phyloP scores from a whole-genome alignment of 2,329 filamentous ascomycete genomes.

The Trichoderma endophyticum region DNA sequence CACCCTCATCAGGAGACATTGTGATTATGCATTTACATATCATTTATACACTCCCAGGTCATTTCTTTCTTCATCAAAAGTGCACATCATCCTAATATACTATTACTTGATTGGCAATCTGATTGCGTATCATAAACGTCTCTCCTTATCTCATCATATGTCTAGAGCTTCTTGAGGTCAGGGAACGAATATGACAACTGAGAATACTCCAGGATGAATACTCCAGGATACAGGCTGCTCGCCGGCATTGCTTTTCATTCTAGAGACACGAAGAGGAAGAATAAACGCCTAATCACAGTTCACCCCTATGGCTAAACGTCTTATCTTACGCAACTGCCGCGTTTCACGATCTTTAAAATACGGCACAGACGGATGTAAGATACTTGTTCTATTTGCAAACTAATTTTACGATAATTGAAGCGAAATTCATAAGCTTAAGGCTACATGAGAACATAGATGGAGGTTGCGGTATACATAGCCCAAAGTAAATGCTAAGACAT shows the following conservation, averaged over 20 bases:
- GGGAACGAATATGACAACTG: background rate
- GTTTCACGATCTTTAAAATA: background rate
- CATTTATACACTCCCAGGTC: too few relatives aligned
- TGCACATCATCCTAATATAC: too few relatives aligned
- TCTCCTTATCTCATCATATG: background rate
- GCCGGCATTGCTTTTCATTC: background rate
- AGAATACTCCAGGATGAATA: background rate
- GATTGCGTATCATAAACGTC: background rate
- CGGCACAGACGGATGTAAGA: background rate
- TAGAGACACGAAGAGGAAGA: background rate
- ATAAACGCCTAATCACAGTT: background rate
- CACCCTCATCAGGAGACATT: too few relatives aligned
- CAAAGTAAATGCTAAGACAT: background rate
- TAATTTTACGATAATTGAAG: background rate
- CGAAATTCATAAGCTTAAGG: background rate
- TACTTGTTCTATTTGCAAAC: background rate
- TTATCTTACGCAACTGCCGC: background rate
- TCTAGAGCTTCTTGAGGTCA: too few relatives aligned
- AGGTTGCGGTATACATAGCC: background rate
- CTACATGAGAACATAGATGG: background rate
- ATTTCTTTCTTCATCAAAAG: too few relatives aligned
- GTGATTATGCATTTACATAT: too few relatives aligned
- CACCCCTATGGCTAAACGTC: background rate
- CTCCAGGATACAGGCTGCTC: background rate
- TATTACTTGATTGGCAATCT: too few relatives aligned